Percentiles rank a stretch among this genome's conserved stretches.
Evolutionary conservation across 768 basidiomycete species (phyloP).

Genomic region (Lactarius hengduanensis): DNA sequence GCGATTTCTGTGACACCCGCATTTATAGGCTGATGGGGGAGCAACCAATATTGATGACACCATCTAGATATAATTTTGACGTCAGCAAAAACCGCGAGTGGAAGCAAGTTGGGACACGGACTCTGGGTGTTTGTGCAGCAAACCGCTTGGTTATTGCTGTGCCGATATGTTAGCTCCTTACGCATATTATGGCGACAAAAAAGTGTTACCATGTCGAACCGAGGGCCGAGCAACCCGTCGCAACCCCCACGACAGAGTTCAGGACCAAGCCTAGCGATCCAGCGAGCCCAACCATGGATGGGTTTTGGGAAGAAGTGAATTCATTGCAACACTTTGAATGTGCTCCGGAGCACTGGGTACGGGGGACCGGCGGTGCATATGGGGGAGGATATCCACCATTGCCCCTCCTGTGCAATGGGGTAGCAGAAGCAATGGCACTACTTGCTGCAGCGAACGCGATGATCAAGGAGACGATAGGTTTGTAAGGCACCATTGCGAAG

Average conservation of each 20-base stretch:
- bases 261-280: not conserved
- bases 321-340: not conserved
- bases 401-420: conserved; percentile 8
- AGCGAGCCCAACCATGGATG: fast-evolving
- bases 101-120: not conserved
- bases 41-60: not conserved
- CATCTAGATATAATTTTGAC: not conserved
- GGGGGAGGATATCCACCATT: conserved; percentile 1
- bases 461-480: conserved; percentile 13
- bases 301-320: not conserved
- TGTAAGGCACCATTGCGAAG: conserved; percentile 12
- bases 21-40: not conserved
- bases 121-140: conserved; percentile 1
- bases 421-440: conserved; percentile 1
- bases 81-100: not conserved
- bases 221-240: fast-evolving
- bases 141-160: not conserved
- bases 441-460: conserved; percentile 1
- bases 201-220: not conserved
- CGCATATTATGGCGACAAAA: not conserved
- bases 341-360: not conserved
- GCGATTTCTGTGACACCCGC: not conserved
- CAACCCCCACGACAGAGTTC: not conserved
- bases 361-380: not conserved
- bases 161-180: not conserved